A percentile compares a stretch with the other conserved stretches of the same genome.
Evolutionary conservation across 768 basidiomycete genomes (phyloP).

Genomic region (Trametes meyenii): DNA sequence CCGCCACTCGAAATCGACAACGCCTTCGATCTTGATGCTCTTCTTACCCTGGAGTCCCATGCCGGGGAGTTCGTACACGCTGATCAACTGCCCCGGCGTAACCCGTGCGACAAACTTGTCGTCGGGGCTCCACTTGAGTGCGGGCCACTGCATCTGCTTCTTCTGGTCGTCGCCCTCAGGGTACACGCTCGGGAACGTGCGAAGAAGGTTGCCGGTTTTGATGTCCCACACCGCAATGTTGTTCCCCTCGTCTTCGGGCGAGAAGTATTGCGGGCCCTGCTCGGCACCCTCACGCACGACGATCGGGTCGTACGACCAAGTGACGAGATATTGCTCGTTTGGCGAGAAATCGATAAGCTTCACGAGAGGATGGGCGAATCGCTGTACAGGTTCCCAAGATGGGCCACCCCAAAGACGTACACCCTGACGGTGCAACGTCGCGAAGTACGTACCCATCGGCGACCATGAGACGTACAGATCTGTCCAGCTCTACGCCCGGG

Average conservation of each 20-base stretch:
- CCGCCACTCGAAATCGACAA: slow-evolving; percentile 98
- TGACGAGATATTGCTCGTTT: slow-evolving; percentile 94
- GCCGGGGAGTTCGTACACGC: slow-evolving; percentile 91
- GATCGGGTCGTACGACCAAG: slow-evolving; percentile 96
- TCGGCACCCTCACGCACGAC: slow-evolving; percentile 78
- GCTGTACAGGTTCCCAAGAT: slow-evolving; percentile 85
- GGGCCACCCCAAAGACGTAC: slow-evolving; percentile 94
- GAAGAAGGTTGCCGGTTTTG: slow-evolving; percentile 88
- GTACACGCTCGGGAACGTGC: slow-evolving; percentile 80
- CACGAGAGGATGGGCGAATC: slow-evolving; percentile 94
- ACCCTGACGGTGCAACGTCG: slow-evolving; percentile 93
- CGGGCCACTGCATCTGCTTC: slow-evolving; percentile 93
- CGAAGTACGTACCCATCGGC: slow-evolving; percentile 91
- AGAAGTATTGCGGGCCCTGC: slow-evolving; percentile 85
- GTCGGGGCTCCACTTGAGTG: slow-evolving; percentile 96
- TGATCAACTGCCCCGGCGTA: slow-evolving; percentile 90
- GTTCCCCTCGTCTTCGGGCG: slow-evolving; percentile 94
- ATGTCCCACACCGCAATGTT: slow-evolving; percentile 99
- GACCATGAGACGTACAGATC: slow-evolving; percentile 98
- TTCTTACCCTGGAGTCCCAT: slow-evolving; percentile 97
- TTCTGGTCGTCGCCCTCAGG: slow-evolving; percentile 64
- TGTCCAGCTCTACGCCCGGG: slow-evolving; percentile 79
- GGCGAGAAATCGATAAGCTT: slow-evolving; percentile 98
- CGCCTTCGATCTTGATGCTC: slow-evolving; percentile 95
- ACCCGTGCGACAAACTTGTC: slow-evolving; percentile 93